Evolutionary conservation across 1,284 basidiomycete species (phyloP).

Genomic region (Fistulinella staudtii): DNA sequence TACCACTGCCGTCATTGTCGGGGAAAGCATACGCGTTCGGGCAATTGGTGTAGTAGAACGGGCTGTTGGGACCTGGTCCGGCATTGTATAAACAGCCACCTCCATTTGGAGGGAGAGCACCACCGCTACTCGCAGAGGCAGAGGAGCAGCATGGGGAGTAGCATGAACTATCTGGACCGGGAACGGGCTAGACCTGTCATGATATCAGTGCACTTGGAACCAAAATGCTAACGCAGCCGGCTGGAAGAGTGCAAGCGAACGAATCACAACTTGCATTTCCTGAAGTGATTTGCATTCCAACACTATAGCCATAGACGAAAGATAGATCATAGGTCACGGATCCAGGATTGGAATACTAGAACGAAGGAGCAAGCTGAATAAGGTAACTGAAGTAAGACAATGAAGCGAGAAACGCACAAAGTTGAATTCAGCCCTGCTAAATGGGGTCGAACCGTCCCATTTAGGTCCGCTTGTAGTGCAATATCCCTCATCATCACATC

Average conservation of each 20-base stretch:
- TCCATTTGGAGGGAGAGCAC: constrained; percentile 27
- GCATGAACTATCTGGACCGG: constrained; percentile 25
- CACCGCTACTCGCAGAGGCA: constrained; percentile 19
- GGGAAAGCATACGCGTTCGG: constrained; percentile 32
- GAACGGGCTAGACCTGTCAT: constrained; percentile 25
- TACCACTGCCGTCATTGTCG: constrained; percentile 31
- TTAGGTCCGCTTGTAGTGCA: constrained; percentile 24
- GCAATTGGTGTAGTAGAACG: constrained; percentile 29
- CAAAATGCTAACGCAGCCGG: constrained; percentile 23
- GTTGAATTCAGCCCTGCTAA: constrained; percentile 24
- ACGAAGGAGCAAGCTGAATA: too few species aligned
- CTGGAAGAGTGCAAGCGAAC: constrained; percentile 31
- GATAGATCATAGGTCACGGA: constrained; percentile 37
- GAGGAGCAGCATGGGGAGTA: constrained; percentile 31
- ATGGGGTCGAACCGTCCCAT: constrained; percentile 26
- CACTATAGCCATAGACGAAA: constrained; percentile 37
- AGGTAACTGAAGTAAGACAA: neutral
- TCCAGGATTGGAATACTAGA: constrained; percentile 20
- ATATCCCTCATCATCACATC: constrained; percentile 14
- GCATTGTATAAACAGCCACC: constrained; percentile 30
- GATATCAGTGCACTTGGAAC: constrained; percentile 2
- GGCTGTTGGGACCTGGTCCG: constrained; percentile 29
- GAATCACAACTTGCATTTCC: constrained; percentile 23
- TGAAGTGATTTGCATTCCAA: constrained; percentile 36
- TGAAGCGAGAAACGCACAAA: constrained; percentile 1